Percentiles rank a stretch among this genome's conserved stretches.
Evolutionary conservation across 129 eudicot genomes (phyloP).

Genomic region (Chrysanthemum makinoi): DNA sequence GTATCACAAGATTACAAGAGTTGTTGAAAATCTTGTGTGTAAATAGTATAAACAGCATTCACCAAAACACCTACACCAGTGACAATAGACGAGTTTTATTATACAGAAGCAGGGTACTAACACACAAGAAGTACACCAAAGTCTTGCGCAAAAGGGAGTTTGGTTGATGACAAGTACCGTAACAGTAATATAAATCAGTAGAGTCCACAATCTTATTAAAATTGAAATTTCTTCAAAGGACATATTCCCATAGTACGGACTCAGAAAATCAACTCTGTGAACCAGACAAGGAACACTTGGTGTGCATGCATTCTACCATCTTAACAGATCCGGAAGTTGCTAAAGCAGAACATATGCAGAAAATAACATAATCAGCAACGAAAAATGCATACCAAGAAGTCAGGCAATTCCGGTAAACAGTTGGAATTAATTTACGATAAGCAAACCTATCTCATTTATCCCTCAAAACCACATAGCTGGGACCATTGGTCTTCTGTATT

Average conservation of each 20-base stretch:
- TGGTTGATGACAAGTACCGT: background rate
- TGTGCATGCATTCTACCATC: background rate
- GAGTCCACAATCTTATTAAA: background rate
- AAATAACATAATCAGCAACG: background rate
- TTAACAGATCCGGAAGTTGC: constrained; percentile 10
- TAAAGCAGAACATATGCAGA: constrained; percentile 5
- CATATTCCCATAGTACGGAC: background rate
- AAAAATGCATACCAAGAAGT: background rate
- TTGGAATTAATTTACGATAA: background rate
- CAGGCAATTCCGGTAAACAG: background rate
- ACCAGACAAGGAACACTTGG: background rate
- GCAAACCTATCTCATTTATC: constrained; percentile 36
- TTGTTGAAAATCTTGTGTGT: background rate
- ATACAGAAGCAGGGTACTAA: background rate
- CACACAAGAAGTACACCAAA: background rate
- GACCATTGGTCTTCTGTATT: constrained; percentile 79
- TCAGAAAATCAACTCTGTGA: background rate
- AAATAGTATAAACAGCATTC: background rate
- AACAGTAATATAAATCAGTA: background rate
- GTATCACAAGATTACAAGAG: too few relatives aligned
- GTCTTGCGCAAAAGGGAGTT: constrained; percentile 1
- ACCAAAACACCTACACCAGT: background rate
- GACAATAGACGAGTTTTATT: background rate
- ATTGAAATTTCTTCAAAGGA: constrained; percentile 1
- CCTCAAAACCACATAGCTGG: constrained; percentile 71